These are phyloP conservation scores for Ampelomyces quisqualis DNA, from an alignment of 2,329 filamentous ascomycete genomes.

Conservation along the genomic window DNA sequence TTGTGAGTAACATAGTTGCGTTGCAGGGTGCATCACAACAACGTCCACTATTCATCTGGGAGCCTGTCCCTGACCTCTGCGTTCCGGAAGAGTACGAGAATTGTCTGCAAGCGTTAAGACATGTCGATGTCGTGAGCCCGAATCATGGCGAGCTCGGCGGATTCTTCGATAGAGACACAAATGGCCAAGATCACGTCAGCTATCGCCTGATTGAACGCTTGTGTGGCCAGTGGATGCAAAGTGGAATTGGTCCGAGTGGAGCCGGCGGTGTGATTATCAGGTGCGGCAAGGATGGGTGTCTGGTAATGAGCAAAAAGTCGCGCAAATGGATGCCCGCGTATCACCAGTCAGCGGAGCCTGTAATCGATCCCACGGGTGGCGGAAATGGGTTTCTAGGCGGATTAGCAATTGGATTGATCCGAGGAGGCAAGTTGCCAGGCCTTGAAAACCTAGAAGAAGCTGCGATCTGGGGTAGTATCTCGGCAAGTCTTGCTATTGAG, in stretches of 20 bases:
- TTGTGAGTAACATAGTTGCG: slow-evolving; percentile 69
- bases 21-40: slow-evolving; percentile 30
- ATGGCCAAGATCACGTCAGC: slow-evolving; percentile 40
- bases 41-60: slow-evolving; percentile 81
- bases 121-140: slow-evolving; percentile 66
- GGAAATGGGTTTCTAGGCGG: slow-evolving; percentile 84
- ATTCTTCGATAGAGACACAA: slow-evolving; percentile 65
- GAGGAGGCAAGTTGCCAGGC: slow-evolving; percentile 50
- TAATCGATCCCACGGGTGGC: slow-evolving; percentile 91
- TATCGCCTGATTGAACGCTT: slow-evolving; percentile 46
- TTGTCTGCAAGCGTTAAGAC: slow-evolving; percentile 54
- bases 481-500: slow-evolving; percentile 91
- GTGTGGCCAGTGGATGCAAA: slow-evolving; percentile 40
- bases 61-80: slow-evolving; percentile 89
- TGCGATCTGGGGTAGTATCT: slow-evolving; percentile 74
- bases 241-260: slow-evolving; percentile 38
- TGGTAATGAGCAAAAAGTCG: slow-evolving; percentile 46
- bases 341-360: slow-evolving; percentile 57
- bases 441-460: slow-evolving; percentile 63
- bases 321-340: slow-evolving; percentile 75
- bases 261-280: slow-evolving; percentile 66
- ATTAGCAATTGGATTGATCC: slow-evolving; percentile 57
- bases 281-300: slow-evolving; percentile 70
- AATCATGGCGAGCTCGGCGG: slow-evolving; percentile 88
- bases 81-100: slow-evolving; percentile 62